Conservation (phyloP, 495 filamentous ascomycete species). For the Neurospora sp. region DNA sequence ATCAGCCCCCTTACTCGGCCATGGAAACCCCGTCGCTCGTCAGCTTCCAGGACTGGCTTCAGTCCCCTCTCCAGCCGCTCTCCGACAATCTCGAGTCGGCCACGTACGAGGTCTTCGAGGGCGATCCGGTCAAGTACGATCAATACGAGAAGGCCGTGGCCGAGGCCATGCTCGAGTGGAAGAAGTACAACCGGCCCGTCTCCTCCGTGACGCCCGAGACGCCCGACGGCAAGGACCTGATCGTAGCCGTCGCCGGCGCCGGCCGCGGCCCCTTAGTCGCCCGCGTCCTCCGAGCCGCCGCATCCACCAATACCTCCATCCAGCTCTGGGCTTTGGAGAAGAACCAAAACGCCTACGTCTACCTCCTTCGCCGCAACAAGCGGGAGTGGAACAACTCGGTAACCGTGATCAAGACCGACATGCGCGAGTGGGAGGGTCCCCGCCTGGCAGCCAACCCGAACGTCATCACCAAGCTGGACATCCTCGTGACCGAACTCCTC, state of each 20-base stretch:
- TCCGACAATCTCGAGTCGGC: conserved; percentile 94
- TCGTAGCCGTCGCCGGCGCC: conserved; percentile 87
- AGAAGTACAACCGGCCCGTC: conserved; percentile 54
- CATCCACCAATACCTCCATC: conserved; percentile 62
- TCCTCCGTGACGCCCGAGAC: conserved; percentile 34
- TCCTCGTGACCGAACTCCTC: conserved; percentile 85
- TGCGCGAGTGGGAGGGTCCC: conserved; percentile 88
- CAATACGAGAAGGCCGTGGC: conserved; percentile 84
- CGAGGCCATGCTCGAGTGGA: conserved; percentile 75
- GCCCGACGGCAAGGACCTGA: conserved; percentile 49
- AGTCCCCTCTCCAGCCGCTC: conserved; percentile 87
- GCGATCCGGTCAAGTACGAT: conserved; percentile 94
- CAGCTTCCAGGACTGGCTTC: conserved; percentile 77
- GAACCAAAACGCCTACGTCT: conserved; percentile 93
- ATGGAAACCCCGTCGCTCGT: conserved; percentile 31
- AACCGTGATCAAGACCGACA: conserved; percentile 86
- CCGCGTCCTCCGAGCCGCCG: conserved; percentile 68
- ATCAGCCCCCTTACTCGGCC: conserved; percentile 54
- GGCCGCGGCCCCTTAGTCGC: conserved; percentile 87
- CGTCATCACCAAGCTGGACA: conserved; percentile 61
- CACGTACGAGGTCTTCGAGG: conserved; percentile 98
- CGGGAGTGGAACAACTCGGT: conserved; percentile 64
- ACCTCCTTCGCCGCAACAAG: conserved; percentile 78
- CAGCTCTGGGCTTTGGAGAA: conserved; percentile 92
- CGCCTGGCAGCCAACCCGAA: conserved; percentile 18